phyloP scores from a whole-genome alignment of 2,329 filamentous ascomycete species.

The Kalmusia sp. region DNA sequence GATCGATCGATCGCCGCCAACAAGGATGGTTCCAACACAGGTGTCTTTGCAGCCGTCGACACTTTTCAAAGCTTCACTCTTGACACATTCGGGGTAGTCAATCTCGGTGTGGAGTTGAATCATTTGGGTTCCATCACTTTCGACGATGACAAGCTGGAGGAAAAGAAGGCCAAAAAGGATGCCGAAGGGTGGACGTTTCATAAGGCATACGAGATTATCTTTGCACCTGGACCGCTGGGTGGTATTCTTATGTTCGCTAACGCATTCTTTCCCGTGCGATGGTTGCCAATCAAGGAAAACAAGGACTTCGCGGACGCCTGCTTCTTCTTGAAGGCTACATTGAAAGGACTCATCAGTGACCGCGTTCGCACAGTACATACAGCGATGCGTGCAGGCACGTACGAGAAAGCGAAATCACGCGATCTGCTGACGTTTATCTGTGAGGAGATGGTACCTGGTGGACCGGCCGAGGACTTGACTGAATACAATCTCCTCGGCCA shows the following conservation, averaged over 20 bases:
- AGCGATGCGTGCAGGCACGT: no score
- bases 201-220: conserved; percentile 27
- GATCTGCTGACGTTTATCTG: no score
- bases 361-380: no score
- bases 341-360: no score
- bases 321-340: no score
- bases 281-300: no score
- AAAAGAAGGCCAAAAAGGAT: no score
- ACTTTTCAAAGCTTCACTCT: conserved; percentile 30
- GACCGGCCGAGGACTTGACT: conserved; percentile 8
- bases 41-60: conserved; percentile 14
- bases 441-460: no score
- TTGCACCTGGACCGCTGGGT: conserved; percentile 18
- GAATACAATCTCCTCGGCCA: background rate
- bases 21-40: background rate
- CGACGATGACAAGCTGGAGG: conserved; percentile 32
- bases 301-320: no score
- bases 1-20: conserved; percentile 1
- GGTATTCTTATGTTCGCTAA: no score
- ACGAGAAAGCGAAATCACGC: no score
- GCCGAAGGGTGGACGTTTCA: conserved; percentile 22
- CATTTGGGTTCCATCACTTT: conserved; percentile 22
- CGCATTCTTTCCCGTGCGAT: no score
- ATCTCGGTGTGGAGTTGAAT: background rate
- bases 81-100: conserved; percentile 33